A percentile compares a stretch with the other conserved stretches of the same genome.
Evolutionary conservation across 1,284 basidiomycete genomes (phyloP).

Genomic region (Bjerkandera adusta): DNA sequence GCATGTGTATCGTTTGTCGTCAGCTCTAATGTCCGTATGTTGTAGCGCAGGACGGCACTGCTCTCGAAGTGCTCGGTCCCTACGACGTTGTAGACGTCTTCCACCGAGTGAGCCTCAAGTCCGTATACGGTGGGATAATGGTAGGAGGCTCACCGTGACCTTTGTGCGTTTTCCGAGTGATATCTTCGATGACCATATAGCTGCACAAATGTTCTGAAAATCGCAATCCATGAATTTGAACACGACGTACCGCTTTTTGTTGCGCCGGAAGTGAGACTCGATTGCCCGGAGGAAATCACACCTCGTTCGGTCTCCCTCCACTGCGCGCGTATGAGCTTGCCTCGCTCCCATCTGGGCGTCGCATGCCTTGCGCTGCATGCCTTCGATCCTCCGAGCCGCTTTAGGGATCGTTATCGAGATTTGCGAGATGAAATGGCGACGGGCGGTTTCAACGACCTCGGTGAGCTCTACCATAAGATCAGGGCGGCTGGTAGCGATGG

Average conservation of each 20-base stretch:
- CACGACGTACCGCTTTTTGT: background rate
- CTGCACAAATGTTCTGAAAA: no score
- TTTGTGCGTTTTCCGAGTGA: no score
- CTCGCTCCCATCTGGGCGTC: conserved; percentile 17
- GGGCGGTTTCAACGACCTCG: conserved; percentile 15
- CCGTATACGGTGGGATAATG: no score
- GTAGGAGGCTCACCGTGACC: no score
- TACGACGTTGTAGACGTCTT: no score
- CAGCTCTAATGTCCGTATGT: conserved; percentile 37
- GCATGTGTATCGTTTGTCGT: conserved; percentile 40
- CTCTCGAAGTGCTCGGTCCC: conserved; percentile 18
- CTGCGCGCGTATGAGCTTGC: conserved; percentile 12
- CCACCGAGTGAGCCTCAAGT: no score
- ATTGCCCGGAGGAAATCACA: conserved; percentile 25
- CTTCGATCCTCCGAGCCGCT: conserved; percentile 8
- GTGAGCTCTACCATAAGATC: conserved; percentile 20
- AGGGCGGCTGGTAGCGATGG: conserved; percentile 21
- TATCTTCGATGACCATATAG: no score
- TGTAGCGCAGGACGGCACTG: conserved; percentile 31
- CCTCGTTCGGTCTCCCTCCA: conserved; percentile 19
- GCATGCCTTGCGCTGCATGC: conserved; percentile 21
- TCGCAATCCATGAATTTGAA: background rate
- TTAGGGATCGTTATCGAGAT: conserved; percentile 16
- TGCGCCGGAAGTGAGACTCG: conserved; percentile 14
- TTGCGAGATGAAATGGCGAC: conserved; percentile 21